phyloP scores from a whole-genome alignment of 75 land plant species.

The Pinus taeda region DNA sequence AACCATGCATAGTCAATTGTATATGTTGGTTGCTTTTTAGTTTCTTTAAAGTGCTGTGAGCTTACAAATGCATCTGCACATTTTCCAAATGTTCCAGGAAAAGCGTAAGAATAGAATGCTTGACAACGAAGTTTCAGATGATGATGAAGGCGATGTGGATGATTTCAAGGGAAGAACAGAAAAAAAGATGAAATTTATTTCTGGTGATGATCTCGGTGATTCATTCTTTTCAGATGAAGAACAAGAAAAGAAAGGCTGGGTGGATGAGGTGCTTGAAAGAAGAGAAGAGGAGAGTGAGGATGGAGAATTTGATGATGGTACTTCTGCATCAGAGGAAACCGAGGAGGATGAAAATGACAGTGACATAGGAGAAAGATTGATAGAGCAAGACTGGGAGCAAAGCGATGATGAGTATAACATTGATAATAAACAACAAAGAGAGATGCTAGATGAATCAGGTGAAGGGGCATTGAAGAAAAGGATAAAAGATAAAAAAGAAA shows the following conservation, averaged over 20 bases:
- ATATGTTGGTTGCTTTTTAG: not conserved
- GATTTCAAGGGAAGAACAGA: constrained; percentile 11
- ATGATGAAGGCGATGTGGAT: constrained; percentile 44
- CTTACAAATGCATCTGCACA: not conserved
- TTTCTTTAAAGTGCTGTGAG: not conserved
- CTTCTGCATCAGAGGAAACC: constrained; percentile 4
- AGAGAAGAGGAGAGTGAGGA: constrained; percentile 28
- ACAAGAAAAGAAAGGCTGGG: constrained; percentile 59
- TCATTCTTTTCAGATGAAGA: constrained; percentile 64
- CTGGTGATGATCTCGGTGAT: constrained; percentile 97
- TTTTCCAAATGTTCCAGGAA: constrained; percentile 39
- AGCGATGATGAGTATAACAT: constrained; percentile 65
- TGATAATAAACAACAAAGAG: constrained; percentile 21
- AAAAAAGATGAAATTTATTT: constrained; percentile 31
- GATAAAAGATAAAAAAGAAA: constrained; percentile 8
- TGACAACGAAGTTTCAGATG: constrained; percentile 49
- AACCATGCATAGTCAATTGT: not conserved
- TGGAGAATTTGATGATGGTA: constrained; percentile 30
- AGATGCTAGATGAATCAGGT: constrained; percentile 22
- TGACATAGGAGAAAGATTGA: constrained; percentile 9
- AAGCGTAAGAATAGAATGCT: constrained; percentile 86
- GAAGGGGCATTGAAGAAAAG: constrained; percentile 23
- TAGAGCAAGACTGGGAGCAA: constrained; percentile 69
- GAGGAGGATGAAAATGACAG: constrained; percentile 32
- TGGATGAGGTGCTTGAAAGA: constrained; percentile 69